Evolutionary conservation across 2,329 filamentous ascomycete species (phyloP).

Genomic region (Colletotrichum acutatum): DNA sequence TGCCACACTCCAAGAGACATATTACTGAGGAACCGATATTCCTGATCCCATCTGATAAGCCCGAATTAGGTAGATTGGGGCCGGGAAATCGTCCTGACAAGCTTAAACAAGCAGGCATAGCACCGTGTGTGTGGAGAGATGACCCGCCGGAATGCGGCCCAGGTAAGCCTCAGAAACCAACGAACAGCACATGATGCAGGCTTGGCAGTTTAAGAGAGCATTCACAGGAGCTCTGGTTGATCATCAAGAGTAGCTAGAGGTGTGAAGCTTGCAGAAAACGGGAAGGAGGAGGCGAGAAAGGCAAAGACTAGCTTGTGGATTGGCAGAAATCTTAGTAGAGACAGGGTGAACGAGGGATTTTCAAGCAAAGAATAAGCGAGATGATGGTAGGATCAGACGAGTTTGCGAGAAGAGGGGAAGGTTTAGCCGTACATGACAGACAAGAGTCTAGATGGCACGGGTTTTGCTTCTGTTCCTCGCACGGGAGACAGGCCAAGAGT

Average conservation of each 20-base stretch:
- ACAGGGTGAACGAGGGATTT: constrained; percentile 22
- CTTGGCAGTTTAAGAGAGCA: constrained; percentile 27
- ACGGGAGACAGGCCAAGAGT: constrained; percentile 22
- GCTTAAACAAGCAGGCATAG: constrained; percentile 22
- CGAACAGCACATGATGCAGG: constrained; percentile 28
- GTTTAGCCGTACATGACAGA: constrained; percentile 17
- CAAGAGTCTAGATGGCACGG: constrained; percentile 6
- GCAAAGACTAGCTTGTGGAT: constrained; percentile 3
- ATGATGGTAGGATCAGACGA: constrained; percentile 19
- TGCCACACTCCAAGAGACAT: constrained; percentile 23
- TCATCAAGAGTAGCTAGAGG: constrained; percentile 6
- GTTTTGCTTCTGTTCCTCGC: constrained; percentile 11
- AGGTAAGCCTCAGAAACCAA: constrained; percentile 22
- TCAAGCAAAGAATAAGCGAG: constrained; percentile 27
- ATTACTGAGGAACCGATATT: constrained; percentile 10
- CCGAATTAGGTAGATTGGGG: constrained; percentile 3
- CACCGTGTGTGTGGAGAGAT: constrained; percentile 23
- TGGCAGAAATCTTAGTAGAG: background rate
- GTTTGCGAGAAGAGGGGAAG: background rate
- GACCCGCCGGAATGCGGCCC: background rate
- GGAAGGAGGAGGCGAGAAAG: constrained; percentile 24
- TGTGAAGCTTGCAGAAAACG: constrained; percentile 4
- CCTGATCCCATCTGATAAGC: constrained; percentile 28
- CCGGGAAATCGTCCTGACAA: constrained; percentile 12
- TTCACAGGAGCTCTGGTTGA: constrained; percentile 3